Base-by-base conservation (phyloP, 441 rosid species). In the Croton laevigatus region DNA sequence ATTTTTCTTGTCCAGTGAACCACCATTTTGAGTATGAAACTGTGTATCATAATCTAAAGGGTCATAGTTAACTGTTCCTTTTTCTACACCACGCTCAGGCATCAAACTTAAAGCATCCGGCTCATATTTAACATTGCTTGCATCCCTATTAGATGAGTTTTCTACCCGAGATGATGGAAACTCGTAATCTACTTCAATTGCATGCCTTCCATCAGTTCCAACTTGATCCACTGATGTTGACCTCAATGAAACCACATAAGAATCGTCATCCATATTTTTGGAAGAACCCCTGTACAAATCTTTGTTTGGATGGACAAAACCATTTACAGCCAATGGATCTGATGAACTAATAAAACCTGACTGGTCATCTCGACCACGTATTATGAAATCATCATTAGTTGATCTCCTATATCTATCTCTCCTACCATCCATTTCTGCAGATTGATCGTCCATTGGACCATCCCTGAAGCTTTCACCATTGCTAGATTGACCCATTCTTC, bases 91-190 rank as follows among this genome's bases (percentile, higher is more conserved):
- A 68, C 97, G 93, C 78, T 87, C 88, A 54, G 89, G 97, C 86
- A 87, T 76, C 86, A 91, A 74, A 71, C 84, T 91, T 59, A 88
- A 82, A 76, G 84, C 97, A 79, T 91, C 88, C 55, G 97, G 94
- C 81, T 88, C 97, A 76, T 89, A 89, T 69, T 81, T 87, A 71
- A 73, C 81, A 65, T 76, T 86, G 68, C 74, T 74, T 72, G 74
- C 71, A 70, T 66, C 76, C 74, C 59, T 74, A 53, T 66, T 84
- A 61, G 87, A 66, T 58, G 40, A 68, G 65, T 68, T 83, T 71
- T 80, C 86, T 48, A 75, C 80, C 77, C 44, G 84, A 75, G 81
- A 75, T 40, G 79, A 76, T n/a, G 87, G 84, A 60, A 86, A 71
- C 72, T 93, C 99, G 51, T 87, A 85, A 72, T 85, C 88, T 45